Conservation (phyloP, 208 protist species). For the Leishmania major region DNA sequence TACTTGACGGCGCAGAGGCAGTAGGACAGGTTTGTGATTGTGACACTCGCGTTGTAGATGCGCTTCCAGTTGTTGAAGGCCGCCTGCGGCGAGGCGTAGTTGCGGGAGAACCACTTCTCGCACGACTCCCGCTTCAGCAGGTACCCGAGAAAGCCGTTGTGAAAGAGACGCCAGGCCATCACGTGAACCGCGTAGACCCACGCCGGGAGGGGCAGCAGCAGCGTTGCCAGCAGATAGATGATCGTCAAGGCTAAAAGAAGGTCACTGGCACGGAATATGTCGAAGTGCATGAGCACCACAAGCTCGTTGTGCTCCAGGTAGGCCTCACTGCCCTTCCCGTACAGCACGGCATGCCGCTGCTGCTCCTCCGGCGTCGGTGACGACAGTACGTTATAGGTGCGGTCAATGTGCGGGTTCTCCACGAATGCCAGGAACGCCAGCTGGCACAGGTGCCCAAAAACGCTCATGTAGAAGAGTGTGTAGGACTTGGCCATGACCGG, state of each 20-base stretch:
- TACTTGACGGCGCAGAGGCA: slow-evolving; percentile 51
- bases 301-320: slow-evolving; percentile 66
- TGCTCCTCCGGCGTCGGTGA: slow-evolving; percentile 35
- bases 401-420: slow-evolving; percentile 93
- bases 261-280: slow-evolving; percentile 79
- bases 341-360: slow-evolving; percentile 50
- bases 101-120: slow-evolving; percentile 75
- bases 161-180: slow-evolving; percentile 83
- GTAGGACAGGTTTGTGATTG: slow-evolving; percentile 62
- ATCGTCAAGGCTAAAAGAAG: slow-evolving; percentile 75
- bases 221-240: slow-evolving; percentile 52
- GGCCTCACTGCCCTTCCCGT: slow-evolving; percentile 41
- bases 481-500: slow-evolving; percentile 91
- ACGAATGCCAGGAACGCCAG: slow-evolving; percentile 93
- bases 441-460: slow-evolving; percentile 93
- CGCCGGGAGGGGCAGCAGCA: slow-evolving; percentile 55
- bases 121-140: slow-evolving; percentile 72
- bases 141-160: slow-evolving; percentile 78
- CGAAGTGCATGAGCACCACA: slow-evolving; percentile 81
- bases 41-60: slow-evolving; percentile 82
- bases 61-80: slow-evolving; percentile 94
- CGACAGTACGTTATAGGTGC: slow-evolving; percentile 56
- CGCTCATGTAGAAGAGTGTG: slow-evolving; percentile 91
- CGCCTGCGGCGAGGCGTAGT: slow-evolving; percentile 61
- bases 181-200: slow-evolving; percentile 64